Evolutionary conservation across 2,329 filamentous ascomycete species (phyloP).

Genomic region (Cladophialophora bantiana): DNA sequence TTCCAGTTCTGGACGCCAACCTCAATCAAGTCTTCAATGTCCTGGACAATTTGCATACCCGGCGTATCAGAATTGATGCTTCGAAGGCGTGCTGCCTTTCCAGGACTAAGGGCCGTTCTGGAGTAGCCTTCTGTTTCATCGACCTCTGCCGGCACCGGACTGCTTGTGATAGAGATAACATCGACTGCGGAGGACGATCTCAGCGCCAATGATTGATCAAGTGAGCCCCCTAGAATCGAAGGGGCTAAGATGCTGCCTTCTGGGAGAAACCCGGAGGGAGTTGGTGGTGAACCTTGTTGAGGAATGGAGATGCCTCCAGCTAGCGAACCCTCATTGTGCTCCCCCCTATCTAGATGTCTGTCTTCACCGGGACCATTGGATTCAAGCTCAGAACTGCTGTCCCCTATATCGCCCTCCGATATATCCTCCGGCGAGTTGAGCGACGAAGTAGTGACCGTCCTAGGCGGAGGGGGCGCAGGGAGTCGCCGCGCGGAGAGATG

Average conservation of each 20-base stretch:
- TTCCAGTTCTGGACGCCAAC: slow-evolving; percentile 1
- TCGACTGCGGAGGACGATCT: neutral
- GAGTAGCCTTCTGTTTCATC: neutral
- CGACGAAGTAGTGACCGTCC: neutral
- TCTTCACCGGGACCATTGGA: neutral
- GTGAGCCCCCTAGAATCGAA: neutral
- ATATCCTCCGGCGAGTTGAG: neutral
- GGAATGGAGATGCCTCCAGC: neutral
- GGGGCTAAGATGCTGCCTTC: neutral
- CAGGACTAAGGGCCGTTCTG: neutral
- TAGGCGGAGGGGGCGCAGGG: neutral
- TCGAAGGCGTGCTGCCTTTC: neutral
- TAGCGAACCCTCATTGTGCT: neutral
- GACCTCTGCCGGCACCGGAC: neutral
- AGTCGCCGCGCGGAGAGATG: neutral
- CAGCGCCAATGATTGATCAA: neutral
- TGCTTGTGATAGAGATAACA: neutral
- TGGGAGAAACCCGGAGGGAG: neutral
- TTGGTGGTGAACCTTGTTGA: neutral
- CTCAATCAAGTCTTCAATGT: neutral
- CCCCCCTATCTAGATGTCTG: neutral
- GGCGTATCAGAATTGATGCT: neutral
- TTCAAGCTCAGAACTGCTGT: neutral
- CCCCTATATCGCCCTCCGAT: neutral
- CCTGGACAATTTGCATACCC: neutral